Evolutionary conservation across 257 asterid species (phyloP).

Genomic region (Capsicum rhomboideum): DNA sequence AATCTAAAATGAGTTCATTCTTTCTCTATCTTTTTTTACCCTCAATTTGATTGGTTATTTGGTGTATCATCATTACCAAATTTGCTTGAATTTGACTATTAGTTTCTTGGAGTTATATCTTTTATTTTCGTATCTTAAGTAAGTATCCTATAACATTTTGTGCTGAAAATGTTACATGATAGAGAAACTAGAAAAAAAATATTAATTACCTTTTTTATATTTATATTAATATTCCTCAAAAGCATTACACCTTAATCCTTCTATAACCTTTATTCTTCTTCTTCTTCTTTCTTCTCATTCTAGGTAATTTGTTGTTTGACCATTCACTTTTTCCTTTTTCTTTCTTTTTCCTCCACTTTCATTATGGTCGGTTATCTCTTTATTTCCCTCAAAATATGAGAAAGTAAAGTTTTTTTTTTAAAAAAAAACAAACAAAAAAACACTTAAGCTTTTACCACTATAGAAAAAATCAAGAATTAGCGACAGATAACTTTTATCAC

Average conservation of each 20-base stretch:
- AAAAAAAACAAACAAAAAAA: background rate
- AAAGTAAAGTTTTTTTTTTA: background rate
- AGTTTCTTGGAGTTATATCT: background rate
- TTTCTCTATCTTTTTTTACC: too few species aligned
- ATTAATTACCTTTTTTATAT: background rate
- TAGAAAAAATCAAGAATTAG: background rate
- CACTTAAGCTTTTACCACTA: background rate
- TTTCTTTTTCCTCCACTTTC: background rate
- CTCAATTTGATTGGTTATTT: too few species aligned
- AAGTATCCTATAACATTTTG: background rate
- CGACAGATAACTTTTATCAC: background rate
- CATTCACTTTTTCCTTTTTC: background rate
- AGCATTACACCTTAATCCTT: background rate
- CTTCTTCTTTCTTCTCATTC: constrained; percentile 1
- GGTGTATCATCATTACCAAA: background rate
- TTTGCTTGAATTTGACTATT: background rate
- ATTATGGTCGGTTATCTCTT: background rate
- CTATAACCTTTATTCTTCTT: background rate
- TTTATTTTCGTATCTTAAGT: background rate
- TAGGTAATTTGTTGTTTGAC: constrained; percentile 2
- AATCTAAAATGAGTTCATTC: too few species aligned
- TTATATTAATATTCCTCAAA: background rate
- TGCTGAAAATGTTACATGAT: background rate
- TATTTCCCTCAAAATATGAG: background rate
- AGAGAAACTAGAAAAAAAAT: background rate